Percentiles rank a stretch among this genome's conserved stretches.
These are phyloP conservation scores for Oleoguttula mirabilis DNA, from an alignment of 495 filamentous ascomycete species.

Conservation along the genomic window DNA sequence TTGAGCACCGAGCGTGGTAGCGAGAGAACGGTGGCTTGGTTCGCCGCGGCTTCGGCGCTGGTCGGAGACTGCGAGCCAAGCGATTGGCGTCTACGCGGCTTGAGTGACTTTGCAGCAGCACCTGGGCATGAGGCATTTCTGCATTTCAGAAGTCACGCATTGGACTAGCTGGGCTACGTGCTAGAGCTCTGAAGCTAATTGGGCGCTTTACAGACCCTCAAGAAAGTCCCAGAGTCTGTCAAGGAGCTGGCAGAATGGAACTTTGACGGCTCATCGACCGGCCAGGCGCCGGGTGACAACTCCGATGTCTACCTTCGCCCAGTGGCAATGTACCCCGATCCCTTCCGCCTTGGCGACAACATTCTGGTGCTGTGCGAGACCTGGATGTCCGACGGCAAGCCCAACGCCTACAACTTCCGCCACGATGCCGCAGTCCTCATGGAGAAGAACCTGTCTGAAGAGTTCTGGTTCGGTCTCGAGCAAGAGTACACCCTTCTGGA, in stretches of 20 bases:
- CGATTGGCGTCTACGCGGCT: too few relatives aligned
- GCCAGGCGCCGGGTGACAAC: slow-evolving; percentile 89
- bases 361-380: slow-evolving; percentile 89
- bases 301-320: slow-evolving; percentile 97
- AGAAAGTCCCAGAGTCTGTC: slow-evolving; percentile 45
- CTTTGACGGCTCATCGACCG: slow-evolving; percentile 94
- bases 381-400: slow-evolving; percentile 91
- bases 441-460: slow-evolving; percentile 68
- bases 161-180: too few relatives aligned
- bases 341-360: slow-evolving; percentile 74
- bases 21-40: slow-evolving; percentile 2
- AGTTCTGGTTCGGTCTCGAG: slow-evolving; percentile 97
- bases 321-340: slow-evolving; percentile 80
- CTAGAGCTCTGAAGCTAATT: too few relatives aligned
- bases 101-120: too few relatives aligned
- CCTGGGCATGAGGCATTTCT: too few relatives aligned
- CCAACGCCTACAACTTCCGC: slow-evolving; percentile 98
- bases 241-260: slow-evolving; percentile 97
- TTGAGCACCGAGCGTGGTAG: not conserved
- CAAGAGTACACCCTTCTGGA: slow-evolving; percentile 96
- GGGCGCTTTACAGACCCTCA: slow-evolving; percentile 53
- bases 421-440: slow-evolving; percentile 80
- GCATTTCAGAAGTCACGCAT: too few relatives aligned
- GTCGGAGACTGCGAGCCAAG: not conserved
- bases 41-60: not conserved